These are phyloP conservation scores for Carnegiea gigantea DNA, from an alignment of 179 eudicot species.

Conservation along the genomic window DNA sequence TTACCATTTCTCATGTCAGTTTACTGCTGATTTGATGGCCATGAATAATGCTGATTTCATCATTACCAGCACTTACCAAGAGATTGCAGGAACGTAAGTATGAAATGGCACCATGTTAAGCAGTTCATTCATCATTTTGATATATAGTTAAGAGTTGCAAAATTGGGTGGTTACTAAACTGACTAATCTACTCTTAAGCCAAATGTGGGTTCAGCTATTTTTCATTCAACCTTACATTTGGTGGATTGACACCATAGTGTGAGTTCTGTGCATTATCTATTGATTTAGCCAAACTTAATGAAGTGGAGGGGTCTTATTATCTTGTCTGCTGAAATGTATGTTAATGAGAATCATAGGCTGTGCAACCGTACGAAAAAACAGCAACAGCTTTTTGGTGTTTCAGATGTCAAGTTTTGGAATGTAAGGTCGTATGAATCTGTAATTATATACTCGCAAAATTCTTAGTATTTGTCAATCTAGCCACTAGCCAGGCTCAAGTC, in stretches of 20 bases:
- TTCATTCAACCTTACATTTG: background rate
- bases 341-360: background rate
- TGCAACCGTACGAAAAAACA: background rate
- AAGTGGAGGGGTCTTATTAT: background rate
- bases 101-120: background rate
- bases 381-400: background rate
- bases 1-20: conserved; percentile 83
- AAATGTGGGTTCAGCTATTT: background rate
- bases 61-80: conserved; percentile 88
- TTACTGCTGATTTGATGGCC: conserved; percentile 77
- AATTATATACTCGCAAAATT: too few relatives aligned
- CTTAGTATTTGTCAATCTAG: too few relatives aligned
- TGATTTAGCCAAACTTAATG: background rate
- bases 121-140: background rate
- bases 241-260: background rate
- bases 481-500: background rate
- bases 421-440: background rate
- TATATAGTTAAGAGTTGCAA: background rate
- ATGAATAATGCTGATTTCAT: conserved; percentile 86
- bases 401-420: background rate
- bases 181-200: background rate
- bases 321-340: background rate
- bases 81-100: conserved; percentile 85
- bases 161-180: background rate
- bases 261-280: background rate